phyloP scores from a whole-genome alignment of 768 basidiomycete species.

The Naganishia friedmannii region DNA sequence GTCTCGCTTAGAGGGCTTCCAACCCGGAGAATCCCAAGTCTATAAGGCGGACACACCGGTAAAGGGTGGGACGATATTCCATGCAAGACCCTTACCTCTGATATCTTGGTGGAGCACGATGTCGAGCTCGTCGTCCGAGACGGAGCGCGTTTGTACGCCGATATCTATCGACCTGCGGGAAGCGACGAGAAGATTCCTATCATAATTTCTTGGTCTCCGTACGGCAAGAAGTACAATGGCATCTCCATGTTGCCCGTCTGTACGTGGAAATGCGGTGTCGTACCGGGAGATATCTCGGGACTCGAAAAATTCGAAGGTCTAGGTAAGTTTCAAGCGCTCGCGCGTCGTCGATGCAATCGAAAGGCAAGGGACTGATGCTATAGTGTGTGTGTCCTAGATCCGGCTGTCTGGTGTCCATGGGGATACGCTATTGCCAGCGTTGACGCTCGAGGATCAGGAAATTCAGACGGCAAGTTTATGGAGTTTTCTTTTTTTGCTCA shows the following conservation, averaged over 20 bases:
- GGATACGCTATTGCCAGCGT: constrained; percentile 27
- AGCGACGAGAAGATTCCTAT: constrained; percentile 7
- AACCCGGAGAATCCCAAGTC: background rate
- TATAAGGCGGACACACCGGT: constrained; percentile 8
- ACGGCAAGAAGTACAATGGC: constrained; percentile 13
- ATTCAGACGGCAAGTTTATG: constrained; percentile 19
- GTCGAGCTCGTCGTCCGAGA: constrained; percentile 16
- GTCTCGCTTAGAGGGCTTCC: background rate
- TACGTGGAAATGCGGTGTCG: constrained; percentile 4
- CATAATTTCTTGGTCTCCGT: constrained; percentile 10
- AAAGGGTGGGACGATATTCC: constrained; percentile 12
- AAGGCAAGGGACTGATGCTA: background rate
- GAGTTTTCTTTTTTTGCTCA: too few relatives aligned
- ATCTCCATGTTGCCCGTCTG: background rate
- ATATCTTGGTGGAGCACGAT: constrained; percentile 5
- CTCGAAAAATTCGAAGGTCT: constrained; percentile 13
- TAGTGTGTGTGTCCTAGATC: background rate
- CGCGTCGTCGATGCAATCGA: background rate
- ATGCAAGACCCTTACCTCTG: constrained; percentile 8
- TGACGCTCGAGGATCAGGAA: constrained; percentile 11
- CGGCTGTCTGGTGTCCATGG: constrained; percentile 23
- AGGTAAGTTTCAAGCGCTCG: background rate
- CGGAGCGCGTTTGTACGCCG: background rate
- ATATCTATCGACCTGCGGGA: constrained; percentile 8
- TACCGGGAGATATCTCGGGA: background rate